phyloP scores from a whole-genome alignment of 1,139 yeast genomes.

The Arxiozyma slooffiae region DNA sequence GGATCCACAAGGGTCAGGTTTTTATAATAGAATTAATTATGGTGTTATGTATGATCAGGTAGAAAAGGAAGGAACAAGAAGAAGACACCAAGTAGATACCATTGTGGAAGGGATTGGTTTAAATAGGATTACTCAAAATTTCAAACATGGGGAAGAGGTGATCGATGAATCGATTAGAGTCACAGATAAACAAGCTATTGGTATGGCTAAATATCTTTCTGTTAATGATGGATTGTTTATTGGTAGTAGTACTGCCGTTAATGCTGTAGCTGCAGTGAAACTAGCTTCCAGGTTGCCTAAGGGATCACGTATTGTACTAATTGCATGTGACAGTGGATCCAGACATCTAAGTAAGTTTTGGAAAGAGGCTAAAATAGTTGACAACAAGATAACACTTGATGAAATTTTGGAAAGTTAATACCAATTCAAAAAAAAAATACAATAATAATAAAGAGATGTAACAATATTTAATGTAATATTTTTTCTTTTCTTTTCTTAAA shows the following conservation, averaged over 20 bases:
- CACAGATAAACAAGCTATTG: slow-evolving; percentile 65
- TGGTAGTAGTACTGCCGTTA: slow-evolving; percentile 87
- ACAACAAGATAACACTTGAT: slow-evolving; percentile 27
- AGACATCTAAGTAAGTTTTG: slow-evolving; percentile 89
- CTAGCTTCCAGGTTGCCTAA: slow-evolving; percentile 49
- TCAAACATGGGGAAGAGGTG: slow-evolving; percentile 54
- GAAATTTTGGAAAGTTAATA: slow-evolving; percentile 16
- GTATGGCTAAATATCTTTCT: slow-evolving; percentile 79
- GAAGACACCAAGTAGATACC: slow-evolving; percentile 95
- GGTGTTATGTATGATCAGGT: slow-evolving; percentile 97
- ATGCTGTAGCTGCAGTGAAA: slow-evolving; percentile 80
- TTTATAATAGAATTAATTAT: slow-evolving; percentile 69
- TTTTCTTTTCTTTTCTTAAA: background rate
- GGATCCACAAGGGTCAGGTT: slow-evolving; percentile 94
- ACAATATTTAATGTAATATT: too few relatives aligned
- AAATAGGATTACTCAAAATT: slow-evolving; percentile 75
- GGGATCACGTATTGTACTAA: slow-evolving; percentile 69
- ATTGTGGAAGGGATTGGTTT: slow-evolving; percentile 89
- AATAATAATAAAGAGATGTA: too few relatives aligned
- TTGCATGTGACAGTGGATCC: slow-evolving; percentile 87
- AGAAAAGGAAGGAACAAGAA: slow-evolving; percentile 88
- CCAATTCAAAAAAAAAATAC: background rate
- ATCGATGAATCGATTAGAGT: slow-evolving; percentile 79
- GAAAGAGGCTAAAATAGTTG: slow-evolving; percentile 47
- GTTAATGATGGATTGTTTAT: slow-evolving; percentile 78